A percentile compares a stretch with the other conserved stretches of the same genome.
phyloP scores from a whole-genome alignment of 495 filamentous ascomycete species.

The Xylaria curta region DNA sequence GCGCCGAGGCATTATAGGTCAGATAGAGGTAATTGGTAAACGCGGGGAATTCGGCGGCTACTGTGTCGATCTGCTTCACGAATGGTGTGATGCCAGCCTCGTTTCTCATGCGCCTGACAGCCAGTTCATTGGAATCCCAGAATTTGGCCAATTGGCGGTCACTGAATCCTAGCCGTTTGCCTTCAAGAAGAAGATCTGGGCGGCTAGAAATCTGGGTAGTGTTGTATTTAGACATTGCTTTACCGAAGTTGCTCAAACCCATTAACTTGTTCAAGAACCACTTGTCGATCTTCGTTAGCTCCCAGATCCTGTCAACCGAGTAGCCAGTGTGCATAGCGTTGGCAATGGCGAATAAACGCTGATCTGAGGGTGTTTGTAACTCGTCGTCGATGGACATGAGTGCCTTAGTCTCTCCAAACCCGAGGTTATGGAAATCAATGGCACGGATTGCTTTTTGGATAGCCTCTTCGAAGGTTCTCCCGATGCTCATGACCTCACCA shows the following conservation, averaged over 20 bases:
- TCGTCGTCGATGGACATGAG: conserved; percentile 96
- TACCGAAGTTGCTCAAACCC: conserved; percentile 86
- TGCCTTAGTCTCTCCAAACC: conserved; percentile 88
- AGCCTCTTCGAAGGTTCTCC: conserved; percentile 94
- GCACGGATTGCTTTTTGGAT: conserved; percentile 97
- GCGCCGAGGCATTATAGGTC: conserved; percentile 90
- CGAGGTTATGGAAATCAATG: conserved; percentile 93
- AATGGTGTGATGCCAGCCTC: conserved; percentile 85
- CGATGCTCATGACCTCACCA: conserved; percentile 98
- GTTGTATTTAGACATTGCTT: conserved; percentile 73
- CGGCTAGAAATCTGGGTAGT: conserved; percentile 66
- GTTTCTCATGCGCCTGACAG: conserved; percentile 78
- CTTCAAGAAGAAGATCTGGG: conserved; percentile 69
- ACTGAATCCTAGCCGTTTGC: conserved; percentile 92
- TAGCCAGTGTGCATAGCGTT: conserved; percentile 97
- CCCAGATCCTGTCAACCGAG: conserved; percentile 93
- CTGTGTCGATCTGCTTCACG: conserved; percentile 98
- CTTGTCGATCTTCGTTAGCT: conserved; percentile 96
- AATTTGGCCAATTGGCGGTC: conserved; percentile 94
- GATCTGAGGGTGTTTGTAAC: conserved; percentile 95
- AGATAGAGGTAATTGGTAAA: conserved; percentile 97
- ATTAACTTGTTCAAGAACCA: conserved; percentile 95
- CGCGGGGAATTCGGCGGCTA: conserved; percentile 95
- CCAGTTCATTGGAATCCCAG: conserved; percentile 89
- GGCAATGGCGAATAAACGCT: conserved; percentile 95